phyloP scores from a whole-genome alignment of 1,139 yeast genomes.

The Taphrina populina region DNA sequence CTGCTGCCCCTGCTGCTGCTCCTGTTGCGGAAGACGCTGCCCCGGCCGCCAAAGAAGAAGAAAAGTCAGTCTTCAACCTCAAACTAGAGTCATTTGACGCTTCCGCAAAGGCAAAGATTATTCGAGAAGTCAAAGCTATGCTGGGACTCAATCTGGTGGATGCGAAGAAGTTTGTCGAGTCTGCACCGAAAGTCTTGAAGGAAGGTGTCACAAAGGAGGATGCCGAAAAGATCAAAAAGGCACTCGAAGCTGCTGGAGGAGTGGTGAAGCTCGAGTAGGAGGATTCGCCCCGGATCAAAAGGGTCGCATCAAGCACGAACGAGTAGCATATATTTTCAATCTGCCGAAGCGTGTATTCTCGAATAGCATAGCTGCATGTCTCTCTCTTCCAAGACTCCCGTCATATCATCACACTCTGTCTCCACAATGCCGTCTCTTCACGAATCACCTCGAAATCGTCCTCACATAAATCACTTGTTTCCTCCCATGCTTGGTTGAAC shows the following conservation, averaged over 20 bases:
- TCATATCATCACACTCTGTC: constrained; percentile 4
- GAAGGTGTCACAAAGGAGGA: constrained; percentile 85
- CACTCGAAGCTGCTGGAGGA: constrained; percentile 93
- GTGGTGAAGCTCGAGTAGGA: constrained; percentile 78
- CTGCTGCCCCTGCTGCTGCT: constrained; percentile 61
- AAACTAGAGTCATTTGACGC: constrained; percentile 93
- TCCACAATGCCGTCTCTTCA: constrained; percentile 28
- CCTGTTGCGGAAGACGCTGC: constrained; percentile 71
- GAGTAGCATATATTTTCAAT: too few relatives aligned
- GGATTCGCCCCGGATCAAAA: too few relatives aligned
- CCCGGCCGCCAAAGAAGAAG: constrained; percentile 77
- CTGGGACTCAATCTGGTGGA: constrained; percentile 92
- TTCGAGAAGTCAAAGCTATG: constrained; percentile 91
- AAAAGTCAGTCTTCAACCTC: constrained; percentile 87
- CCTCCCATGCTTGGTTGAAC: constrained; percentile 61
- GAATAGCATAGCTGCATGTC: constrained; percentile 7
- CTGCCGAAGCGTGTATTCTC: too few relatives aligned
- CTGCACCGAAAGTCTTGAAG: constrained; percentile 91
- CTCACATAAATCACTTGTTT: constrained; percentile 50
- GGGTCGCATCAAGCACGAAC: too few relatives aligned
- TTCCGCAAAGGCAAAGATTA: constrained; percentile 93
- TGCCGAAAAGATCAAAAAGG: constrained; percentile 86
- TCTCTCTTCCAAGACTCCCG: neutral
- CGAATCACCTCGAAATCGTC: constrained; percentile 49
- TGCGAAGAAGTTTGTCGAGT: constrained; percentile 94